These are phyloP conservation scores for Didymella arachidicola DNA, from an alignment of 2,329 filamentous ascomycete genomes.

Conservation along the genomic window DNA sequence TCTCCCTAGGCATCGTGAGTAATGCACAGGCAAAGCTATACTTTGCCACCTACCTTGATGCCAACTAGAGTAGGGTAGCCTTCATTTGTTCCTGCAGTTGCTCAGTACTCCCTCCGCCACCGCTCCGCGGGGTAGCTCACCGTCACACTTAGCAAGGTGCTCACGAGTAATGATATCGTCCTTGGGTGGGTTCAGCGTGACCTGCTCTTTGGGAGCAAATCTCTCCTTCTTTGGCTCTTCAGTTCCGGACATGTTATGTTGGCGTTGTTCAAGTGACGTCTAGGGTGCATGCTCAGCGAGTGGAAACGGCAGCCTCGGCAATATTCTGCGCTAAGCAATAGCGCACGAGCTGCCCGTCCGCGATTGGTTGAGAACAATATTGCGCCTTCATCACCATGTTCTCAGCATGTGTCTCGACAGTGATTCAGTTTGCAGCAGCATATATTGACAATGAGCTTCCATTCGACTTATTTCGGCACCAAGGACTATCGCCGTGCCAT, in stretches of 20 bases:
- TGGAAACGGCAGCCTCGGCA: conserved; percentile 10
- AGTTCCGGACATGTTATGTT: conserved; percentile 39
- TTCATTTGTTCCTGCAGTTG: conserved; percentile 66
- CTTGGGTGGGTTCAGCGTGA: conserved; percentile 83
- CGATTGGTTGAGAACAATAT: conserved; percentile 4
- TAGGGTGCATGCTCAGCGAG: conserved; percentile 2
- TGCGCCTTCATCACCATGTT: background rate
- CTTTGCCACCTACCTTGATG: conserved; percentile 58
- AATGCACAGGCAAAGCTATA: background rate
- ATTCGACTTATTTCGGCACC: background rate
- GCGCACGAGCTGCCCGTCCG: background rate
- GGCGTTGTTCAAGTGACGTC: conserved; percentile 14
- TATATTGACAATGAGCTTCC: background rate
- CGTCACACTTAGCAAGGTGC: conserved; percentile 81
- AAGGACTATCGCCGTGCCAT: background rate
- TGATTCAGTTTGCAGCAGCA: background rate
- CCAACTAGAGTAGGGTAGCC: conserved; percentile 66
- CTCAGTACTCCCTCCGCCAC: conserved; percentile 6
- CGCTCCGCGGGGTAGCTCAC: conserved; percentile 60
- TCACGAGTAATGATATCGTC: conserved; percentile 83
- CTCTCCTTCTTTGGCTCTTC: conserved; percentile 56
- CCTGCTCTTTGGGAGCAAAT: conserved; percentile 80
- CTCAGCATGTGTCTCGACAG: background rate
- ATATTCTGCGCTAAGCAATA: conserved; percentile 6
- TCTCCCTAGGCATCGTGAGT: conserved; percentile 69